Evolutionary conservation across 805 yeast species (phyloP).

Genomic region (Sungouiella thailandica): DNA sequence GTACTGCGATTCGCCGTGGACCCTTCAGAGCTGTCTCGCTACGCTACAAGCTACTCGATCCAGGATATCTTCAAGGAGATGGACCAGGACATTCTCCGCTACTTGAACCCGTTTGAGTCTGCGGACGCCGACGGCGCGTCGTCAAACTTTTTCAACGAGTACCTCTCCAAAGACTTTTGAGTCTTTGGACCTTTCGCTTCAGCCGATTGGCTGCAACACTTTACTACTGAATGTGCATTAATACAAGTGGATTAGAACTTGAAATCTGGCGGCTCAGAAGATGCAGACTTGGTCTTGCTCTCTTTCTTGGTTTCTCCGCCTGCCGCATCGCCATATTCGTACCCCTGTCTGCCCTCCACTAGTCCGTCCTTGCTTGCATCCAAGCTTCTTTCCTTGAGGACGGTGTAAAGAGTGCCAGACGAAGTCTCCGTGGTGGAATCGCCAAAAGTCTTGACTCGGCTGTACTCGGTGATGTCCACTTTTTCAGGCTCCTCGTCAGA

Average conservation of each 20-base stretch:
- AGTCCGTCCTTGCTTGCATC: conserved; percentile 2
- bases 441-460: conserved; percentile 4
- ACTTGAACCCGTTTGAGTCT: conserved; percentile 26
- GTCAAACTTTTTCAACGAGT: conserved; percentile 1
- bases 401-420: conserved; percentile 8
- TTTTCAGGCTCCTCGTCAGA: conserved; percentile 10
- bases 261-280: conserved; percentile 2
- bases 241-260: too few relatives aligned
- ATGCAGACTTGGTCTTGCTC: not conserved
- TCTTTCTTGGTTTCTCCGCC: not conserved
- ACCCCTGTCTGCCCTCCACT: conserved; percentile 4
- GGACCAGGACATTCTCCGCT: conserved; percentile 25
- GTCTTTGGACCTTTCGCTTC: too few relatives aligned
- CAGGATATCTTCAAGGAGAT: conserved; percentile 29
- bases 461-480: conserved; percentile 12
- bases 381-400: conserved; percentile 7
- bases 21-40: conserved; percentile 1
- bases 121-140: conserved; percentile 4
- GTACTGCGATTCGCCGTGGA: conserved; percentile 1
- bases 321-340: conserved; percentile 1
- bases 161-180: not conserved
- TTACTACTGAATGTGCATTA: too few relatives aligned
- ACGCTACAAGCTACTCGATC: conserved; percentile 8
- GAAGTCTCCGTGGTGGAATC: not conserved
- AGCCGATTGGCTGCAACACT: too few relatives aligned